Evolutionary conservation across 2,329 filamentous ascomycete genomes (phyloP).

Genomic region (Scedosporium aurantiacum): DNA sequence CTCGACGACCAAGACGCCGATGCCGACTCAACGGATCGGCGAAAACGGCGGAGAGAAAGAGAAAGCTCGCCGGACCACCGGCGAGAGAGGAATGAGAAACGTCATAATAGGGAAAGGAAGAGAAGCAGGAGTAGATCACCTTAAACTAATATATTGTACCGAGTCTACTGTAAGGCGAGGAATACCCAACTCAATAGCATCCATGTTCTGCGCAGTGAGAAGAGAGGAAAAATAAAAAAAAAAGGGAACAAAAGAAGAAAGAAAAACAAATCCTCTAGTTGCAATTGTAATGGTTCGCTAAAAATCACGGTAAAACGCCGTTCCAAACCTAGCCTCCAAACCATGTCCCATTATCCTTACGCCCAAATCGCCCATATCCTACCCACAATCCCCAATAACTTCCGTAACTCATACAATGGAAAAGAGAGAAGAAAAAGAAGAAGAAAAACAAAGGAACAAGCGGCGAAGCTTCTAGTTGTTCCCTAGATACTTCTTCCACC

Average conservation of each 20-base stretch:
- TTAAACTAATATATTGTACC: background rate
- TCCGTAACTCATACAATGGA: background rate
- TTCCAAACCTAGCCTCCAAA: background rate
- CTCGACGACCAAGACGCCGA: slow-evolving; percentile 14
- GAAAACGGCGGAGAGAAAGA: slow-evolving; percentile 9
- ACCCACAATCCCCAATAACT: background rate
- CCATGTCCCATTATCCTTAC: slow-evolving; percentile 7
- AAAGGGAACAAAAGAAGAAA: background rate
- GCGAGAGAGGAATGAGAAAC: slow-evolving; percentile 18
- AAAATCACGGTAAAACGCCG: background rate
- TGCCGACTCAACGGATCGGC: slow-evolving; percentile 15
- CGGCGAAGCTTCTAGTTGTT: slow-evolving; percentile 15
- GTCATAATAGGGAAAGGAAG: slow-evolving; percentile 11
- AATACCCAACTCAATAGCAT: background rate
- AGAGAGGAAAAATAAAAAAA: background rate
- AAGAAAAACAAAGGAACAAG: slow-evolving; percentile 1
- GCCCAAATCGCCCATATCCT: slow-evolving; percentile 3
- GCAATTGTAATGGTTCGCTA: slow-evolving; percentile 3
- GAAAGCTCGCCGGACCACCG: slow-evolving; percentile 11
- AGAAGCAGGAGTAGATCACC: slow-evolving; percentile 2
- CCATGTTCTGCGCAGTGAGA: background rate
- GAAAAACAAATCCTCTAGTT: slow-evolving; percentile 1
- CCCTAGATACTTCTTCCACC: slow-evolving; percentile 69
- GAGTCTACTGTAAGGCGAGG: background rate
- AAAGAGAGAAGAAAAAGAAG: background rate